Conservation (phyloP, 768 basidiomycete genomes). For the Hortiboletus campestris region DNA sequence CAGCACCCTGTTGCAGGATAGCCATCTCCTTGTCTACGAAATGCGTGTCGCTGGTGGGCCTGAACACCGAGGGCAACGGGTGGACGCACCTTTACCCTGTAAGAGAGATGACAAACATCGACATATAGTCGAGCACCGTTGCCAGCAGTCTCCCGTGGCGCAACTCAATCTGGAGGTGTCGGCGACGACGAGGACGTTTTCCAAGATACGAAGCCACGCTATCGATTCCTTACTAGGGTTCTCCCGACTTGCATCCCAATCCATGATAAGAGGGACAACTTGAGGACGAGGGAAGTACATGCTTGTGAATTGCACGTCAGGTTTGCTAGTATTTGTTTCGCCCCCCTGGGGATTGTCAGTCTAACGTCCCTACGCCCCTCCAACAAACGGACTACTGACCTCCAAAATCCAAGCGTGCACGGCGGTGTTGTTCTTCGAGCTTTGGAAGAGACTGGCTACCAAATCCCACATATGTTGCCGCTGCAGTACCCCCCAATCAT, state of each 20-base stretch:
- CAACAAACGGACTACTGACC: slow-evolving; percentile 40
- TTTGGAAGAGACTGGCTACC: slow-evolving; percentile 77
- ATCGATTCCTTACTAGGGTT: slow-evolving; percentile 38
- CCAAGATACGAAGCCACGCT: slow-evolving; percentile 65
- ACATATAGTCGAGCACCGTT: slow-evolving; percentile 57
- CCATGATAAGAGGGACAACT: slow-evolving; percentile 76
- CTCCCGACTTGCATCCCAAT: slow-evolving; percentile 65
- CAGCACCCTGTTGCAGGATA: slow-evolving; percentile 25
- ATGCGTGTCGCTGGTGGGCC: neutral
- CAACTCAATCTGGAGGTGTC: slow-evolving; percentile 52
- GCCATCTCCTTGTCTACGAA: slow-evolving; percentile 19
- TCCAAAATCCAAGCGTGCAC: slow-evolving; percentile 64
- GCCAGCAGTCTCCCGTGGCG: slow-evolving; percentile 51
- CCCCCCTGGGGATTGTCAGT: no score
- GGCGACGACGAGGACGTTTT: slow-evolving; percentile 55
- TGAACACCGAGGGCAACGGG: neutral
- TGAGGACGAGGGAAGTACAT: slow-evolving; percentile 65
- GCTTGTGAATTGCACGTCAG: slow-evolving; percentile 70
- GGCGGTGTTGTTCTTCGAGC: slow-evolving; percentile 49
- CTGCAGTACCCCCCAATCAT: slow-evolving; percentile 81
- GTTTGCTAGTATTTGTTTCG: slow-evolving; percentile 64
- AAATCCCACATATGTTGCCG: slow-evolving; percentile 88
- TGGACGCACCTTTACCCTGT: slow-evolving; percentile 9
- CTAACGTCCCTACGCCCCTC: neutral
- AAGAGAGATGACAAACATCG: slow-evolving; percentile 43